Evolutionary conservation across 2,329 filamentous ascomycete species (phyloP).

Genomic region (Pyricularia sp.): DNA sequence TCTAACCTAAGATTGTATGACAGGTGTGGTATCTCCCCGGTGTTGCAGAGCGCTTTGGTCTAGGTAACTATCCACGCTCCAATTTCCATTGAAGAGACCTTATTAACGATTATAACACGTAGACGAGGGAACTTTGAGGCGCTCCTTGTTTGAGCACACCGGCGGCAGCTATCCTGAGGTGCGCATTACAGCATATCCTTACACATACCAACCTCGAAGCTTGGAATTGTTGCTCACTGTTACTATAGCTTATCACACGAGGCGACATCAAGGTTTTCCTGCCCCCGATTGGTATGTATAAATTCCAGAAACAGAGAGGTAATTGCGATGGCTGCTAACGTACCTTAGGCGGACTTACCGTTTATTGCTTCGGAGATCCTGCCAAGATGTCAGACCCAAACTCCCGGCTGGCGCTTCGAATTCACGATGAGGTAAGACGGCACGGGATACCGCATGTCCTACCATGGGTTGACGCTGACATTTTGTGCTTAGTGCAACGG

Average conservation of each 20-base stretch:
- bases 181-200: conserved; percentile 5
- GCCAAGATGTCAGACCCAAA: conserved; percentile 85
- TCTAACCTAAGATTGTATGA: neutral
- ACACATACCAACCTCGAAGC: neutral
- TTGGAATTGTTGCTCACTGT: neutral
- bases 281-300: conserved; percentile 63
- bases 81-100: conserved; percentile 13
- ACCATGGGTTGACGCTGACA: neutral
- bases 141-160: conserved; percentile 86
- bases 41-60: conserved; percentile 85
- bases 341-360: conserved; percentile 62
- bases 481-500: conserved; percentile 58
- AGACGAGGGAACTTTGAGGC: conserved; percentile 77
- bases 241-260: conserved; percentile 63
- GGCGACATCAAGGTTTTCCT: conserved; percentile 91
- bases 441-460: neutral
- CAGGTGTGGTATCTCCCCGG: conserved; percentile 70
- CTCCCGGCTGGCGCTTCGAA: conserved; percentile 65
- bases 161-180: conserved; percentile 89
- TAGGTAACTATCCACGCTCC: conserved; percentile 41
- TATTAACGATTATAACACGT: neutral
- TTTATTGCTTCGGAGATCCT: conserved; percentile 93
- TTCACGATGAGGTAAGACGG: conserved; percentile 49
- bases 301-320: neutral
- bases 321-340: conserved; percentile 2